These are phyloP conservation scores for Nakazawaea pomicola DNA, from an alignment of 805 yeast genomes.

Conservation along the genomic window DNA sequence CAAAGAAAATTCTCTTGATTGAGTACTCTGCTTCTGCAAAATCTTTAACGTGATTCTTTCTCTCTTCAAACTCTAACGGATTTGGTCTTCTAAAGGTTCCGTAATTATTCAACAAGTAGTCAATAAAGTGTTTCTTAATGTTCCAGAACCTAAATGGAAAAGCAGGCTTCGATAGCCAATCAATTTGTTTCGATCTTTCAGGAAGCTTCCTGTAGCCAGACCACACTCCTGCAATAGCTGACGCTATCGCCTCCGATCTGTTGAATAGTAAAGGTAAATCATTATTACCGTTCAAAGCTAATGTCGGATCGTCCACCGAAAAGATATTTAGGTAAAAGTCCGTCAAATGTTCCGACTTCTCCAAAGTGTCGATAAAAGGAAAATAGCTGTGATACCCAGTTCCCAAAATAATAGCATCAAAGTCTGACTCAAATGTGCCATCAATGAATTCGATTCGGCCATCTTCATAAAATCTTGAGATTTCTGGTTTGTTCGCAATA, in stretches of 20 bases:
- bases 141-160: neutral
- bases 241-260: conserved; percentile 27
- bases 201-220: conserved; percentile 33
- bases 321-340: conserved; percentile 43
- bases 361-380: conserved; percentile 33
- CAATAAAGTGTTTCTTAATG: conserved; percentile 17
- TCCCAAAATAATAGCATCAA: conserved; percentile 33
- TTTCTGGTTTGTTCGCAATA: conserved; percentile 20
- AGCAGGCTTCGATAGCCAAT: conserved; percentile 23
- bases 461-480: conserved; percentile 19
- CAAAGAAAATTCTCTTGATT: neutral
- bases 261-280: conserved; percentile 5
- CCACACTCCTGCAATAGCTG: conserved; percentile 43
- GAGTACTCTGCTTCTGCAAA: neutral
- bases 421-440: conserved; percentile 21
- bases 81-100: conserved; percentile 20
- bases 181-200: conserved; percentile 28
- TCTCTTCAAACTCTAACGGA: conserved; percentile 19
- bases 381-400: conserved; percentile 41
- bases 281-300: conserved; percentile 37
- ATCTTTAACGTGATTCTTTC: neutral
- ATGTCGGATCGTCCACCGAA: conserved; percentile 39
- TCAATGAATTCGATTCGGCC: conserved; percentile 13
- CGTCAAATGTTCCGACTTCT: conserved; percentile 21
- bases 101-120: conserved; percentile 15